Percentiles rank a stretch among this genome's conserved stretches.
These are phyloP conservation scores for Nowakowskiella sp. DNA, from an alignment of 192 early-diverging fungal genomes.

Conservation along the genomic window DNA sequence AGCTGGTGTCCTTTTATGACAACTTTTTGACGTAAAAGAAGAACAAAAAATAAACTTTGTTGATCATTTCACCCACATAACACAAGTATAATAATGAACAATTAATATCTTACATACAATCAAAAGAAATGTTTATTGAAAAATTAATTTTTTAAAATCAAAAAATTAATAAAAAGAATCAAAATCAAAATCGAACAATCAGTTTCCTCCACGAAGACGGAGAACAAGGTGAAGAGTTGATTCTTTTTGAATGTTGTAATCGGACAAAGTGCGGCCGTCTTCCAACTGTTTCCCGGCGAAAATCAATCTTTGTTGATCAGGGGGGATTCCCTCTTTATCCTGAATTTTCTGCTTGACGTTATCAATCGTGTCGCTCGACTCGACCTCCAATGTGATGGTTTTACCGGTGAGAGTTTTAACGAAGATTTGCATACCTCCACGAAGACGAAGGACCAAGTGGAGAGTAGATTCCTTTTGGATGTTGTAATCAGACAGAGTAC, in stretches of 20 bases:
- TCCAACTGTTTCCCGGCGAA: constrained; percentile 76
- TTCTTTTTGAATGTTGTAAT: constrained; percentile 71
- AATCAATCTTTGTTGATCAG: constrained; percentile 72
- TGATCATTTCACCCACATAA: too few relatives aligned
- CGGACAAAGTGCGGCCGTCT: constrained; percentile 60
- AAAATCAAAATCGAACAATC: too few relatives aligned
- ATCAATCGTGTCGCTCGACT: constrained; percentile 68
- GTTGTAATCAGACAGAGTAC: constrained; percentile 65
- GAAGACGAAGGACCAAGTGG: constrained; percentile 60
- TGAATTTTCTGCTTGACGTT: constrained; percentile 80
- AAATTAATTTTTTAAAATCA: too few relatives aligned
- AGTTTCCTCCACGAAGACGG: constrained; percentile 57
- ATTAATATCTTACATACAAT: too few relatives aligned
- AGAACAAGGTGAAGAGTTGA: constrained; percentile 62
- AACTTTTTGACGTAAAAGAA: too few relatives aligned
- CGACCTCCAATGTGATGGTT: constrained; percentile 79
- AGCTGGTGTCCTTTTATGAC: too few relatives aligned
- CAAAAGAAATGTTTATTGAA: too few relatives aligned
- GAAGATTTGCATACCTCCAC: constrained; percentile 62
- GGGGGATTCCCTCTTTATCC: constrained; percentile 80
- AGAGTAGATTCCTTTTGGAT: constrained; percentile 68
- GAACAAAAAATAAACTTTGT: too few relatives aligned
- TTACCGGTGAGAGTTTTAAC: constrained; percentile 83
- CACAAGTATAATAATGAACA: too few relatives aligned
- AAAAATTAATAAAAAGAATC: too few relatives aligned